phyloP scores from a whole-genome alignment of 2,329 filamentous ascomycete species.

The Hymenoscyphus occultus region DNA sequence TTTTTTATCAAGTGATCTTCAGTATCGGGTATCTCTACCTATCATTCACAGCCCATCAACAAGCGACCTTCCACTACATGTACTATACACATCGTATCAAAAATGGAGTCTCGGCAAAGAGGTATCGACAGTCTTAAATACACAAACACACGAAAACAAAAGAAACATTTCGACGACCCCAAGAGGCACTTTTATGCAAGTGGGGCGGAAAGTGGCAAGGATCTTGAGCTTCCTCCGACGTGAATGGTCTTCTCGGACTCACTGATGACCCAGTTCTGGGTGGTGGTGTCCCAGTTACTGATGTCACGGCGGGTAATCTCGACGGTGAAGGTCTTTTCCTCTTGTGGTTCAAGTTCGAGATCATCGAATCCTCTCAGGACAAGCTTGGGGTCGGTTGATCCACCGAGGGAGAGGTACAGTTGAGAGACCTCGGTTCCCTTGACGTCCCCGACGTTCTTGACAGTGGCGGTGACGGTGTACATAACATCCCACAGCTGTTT shows the following conservation, averaged over 20 bases:
- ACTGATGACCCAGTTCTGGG: constrained; percentile 75
- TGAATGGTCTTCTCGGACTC: constrained; percentile 33
- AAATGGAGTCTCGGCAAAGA: too few species aligned
- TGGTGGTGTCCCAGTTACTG: constrained; percentile 75
- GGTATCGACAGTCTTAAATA: constrained; percentile 1
- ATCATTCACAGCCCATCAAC: too few species aligned
- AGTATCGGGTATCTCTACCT: too few species aligned
- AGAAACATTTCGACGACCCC: not conserved
- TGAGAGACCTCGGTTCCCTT: constrained; percentile 57
- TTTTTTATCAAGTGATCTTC: too few species aligned
- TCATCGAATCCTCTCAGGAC: constrained; percentile 81
- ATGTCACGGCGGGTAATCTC: constrained; percentile 77
- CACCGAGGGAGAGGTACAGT: constrained; percentile 76
- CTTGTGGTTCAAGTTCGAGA: constrained; percentile 64
- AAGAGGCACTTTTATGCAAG: constrained; percentile 38
- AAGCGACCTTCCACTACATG: too few species aligned
- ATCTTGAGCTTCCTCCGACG: constrained; percentile 32
- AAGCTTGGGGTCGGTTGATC: constrained; percentile 63
- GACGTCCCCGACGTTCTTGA: constrained; percentile 54
- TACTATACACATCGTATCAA: too few species aligned
- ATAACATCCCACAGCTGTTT: constrained; percentile 51
- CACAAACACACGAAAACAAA: not conserved
- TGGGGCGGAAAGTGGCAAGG: constrained; percentile 23
- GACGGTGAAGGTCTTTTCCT: constrained; percentile 62
- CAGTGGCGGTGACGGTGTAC: constrained; percentile 50